A percentile compares a stretch with the other conserved stretches of the same genome.
phyloP scores from a whole-genome alignment of 2,329 filamentous ascomycete genomes.

The Neofusicoccum cordaticola region DNA sequence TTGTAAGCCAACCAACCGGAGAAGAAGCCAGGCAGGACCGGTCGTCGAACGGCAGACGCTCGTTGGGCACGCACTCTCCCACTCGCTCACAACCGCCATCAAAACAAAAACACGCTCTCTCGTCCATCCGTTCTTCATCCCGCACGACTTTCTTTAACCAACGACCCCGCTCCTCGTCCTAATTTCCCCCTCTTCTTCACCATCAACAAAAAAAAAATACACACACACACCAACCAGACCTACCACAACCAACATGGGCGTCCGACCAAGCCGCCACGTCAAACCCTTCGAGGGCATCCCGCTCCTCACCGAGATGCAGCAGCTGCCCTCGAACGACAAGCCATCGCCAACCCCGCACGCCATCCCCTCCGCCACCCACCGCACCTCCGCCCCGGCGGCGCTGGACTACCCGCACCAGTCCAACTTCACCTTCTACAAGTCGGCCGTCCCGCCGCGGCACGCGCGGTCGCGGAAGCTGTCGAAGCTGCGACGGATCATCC shows the following conservation, averaged over 20 bases:
- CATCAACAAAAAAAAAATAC: neutral
- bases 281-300: neutral
- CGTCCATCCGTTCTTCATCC: neutral
- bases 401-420: neutral
- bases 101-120: neutral
- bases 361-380: no score
- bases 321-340: neutral
- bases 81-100: neutral
- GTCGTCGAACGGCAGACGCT: neutral
- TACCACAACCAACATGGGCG: neutral
- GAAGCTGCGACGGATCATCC: neutral
- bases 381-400: neutral
- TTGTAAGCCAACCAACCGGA: neutral
- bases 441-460: neutral
- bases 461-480: neutral
- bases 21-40: neutral
- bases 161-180: neutral
- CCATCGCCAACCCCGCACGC: neutral
- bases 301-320: constrained; percentile 4
- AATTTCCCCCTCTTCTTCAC: no score
- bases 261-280: neutral
- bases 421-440: neutral
- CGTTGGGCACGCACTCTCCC: neutral
- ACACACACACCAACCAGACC: neutral
- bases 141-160: neutral